Base-by-base conservation (phyloP, 306 rosid species). In the Dryas octopetala region DNA sequence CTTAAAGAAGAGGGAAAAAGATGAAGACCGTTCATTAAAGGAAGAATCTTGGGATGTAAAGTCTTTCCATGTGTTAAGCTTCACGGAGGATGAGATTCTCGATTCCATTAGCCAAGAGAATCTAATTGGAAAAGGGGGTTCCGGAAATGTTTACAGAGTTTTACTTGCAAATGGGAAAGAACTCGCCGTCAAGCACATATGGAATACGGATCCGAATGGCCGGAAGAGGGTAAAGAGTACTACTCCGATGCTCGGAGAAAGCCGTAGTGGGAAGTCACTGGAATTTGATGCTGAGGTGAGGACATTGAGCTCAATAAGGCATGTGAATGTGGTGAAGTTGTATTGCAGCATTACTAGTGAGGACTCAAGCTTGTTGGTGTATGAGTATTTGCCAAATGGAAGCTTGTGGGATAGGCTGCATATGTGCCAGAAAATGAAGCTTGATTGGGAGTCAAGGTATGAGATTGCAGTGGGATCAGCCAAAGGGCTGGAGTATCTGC, bases 321-420 rank as follows among this genome's bases (percentile, higher is more conserved):
- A 96, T 11, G 96, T 92, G 61, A 96, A 96, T 64, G 99, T 96
- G 80, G 99, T 96, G 82, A 96, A 96, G 83, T 70, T 96, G 64
- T 96, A 81, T 50, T 90, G 99, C 62, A 96, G 99, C 52, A 90
- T 96, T 23, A 92, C 99, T 0, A 90, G 99, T 6, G 92, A 92
- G 78, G 99, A 92, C 28, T 96, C 99, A 0, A 96, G 91, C 79
- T 54, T 96, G 77, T 68, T 96, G 90, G 99, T 96, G 12, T 96
- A 92, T 38, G 99, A 96, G 67, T 96, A 86, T 65, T 63, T 96
- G 73, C 92, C 93, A 0, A 92, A 96, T 50, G 98, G 99, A 19
- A 89, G 97, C 71, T 76, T 96, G 74, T 96, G 99, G 99, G 99
- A 96, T 51, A 68, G 81, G 79, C 92, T 96, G 65, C 98, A 92